Evolutionary conservation across 805 yeast genomes (phyloP).

Genomic region (Sugiyamaella lignohabitans): DNA sequence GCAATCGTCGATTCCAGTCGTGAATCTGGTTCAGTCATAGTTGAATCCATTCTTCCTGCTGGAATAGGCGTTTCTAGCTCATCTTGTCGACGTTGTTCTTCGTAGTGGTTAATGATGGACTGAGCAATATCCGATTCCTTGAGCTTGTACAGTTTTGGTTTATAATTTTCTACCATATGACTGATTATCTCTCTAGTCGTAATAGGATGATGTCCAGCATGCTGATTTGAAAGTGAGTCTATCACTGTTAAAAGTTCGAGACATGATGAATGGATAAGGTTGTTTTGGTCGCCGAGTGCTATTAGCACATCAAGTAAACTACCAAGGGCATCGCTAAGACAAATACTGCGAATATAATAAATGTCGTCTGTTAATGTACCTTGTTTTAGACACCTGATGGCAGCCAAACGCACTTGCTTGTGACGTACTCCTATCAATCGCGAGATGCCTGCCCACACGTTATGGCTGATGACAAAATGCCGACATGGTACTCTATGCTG

Average conservation of each 20-base stretch:
- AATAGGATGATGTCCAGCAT: conserved; percentile 1
- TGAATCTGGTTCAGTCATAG: conserved; percentile 10
- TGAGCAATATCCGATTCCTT: conserved; percentile 25
- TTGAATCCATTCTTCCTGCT: conserved; percentile 6
- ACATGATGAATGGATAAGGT: conserved; percentile 67
- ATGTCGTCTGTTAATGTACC: conserved; percentile 54
- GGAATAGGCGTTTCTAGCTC: background rate
- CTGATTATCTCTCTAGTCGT: conserved; percentile 22
- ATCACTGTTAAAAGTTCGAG: conserved; percentile 44
- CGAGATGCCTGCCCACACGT: conserved; percentile 51
- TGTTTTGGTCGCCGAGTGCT: conserved; percentile 45
- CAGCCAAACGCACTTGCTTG: conserved; percentile 56
- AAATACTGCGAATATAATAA: conserved; percentile 49
- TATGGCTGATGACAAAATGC: conserved; percentile 55
- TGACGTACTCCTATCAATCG: conserved; percentile 42
- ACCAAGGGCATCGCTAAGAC: conserved; percentile 47
- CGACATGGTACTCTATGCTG: conserved; percentile 57
- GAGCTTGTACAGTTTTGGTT: conserved; percentile 29
- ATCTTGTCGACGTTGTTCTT: background rate
- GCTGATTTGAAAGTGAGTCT: background rate
- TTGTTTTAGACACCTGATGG: conserved; percentile 60
- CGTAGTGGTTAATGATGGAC: conserved; percentile 11
- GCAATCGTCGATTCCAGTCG: conserved; percentile 3
- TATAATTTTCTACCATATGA: conserved; percentile 30
- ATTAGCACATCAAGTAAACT: conserved; percentile 45